Evolutionary conservation across 1,284 basidiomycete species (phyloP), one percentile per base, ranked within the genome.

Genomic region (Trichosporon asahii): DNA sequence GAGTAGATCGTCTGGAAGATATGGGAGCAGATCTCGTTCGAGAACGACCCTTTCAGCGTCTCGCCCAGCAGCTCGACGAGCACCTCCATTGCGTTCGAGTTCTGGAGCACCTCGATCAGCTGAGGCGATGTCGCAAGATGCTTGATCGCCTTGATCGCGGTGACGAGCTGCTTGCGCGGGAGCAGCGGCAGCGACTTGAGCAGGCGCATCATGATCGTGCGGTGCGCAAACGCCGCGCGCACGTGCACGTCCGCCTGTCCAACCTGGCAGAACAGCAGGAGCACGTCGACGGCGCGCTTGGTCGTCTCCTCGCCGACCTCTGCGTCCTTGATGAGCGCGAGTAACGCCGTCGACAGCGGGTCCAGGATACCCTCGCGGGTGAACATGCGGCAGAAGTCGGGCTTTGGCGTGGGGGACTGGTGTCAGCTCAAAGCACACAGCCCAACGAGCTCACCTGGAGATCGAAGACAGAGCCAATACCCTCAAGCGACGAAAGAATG

Each of bases 321-420:
- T 66, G 89, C 90, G 21, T 88, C 88, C 3, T 88, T 88, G 86
- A 95, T 91, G 68, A 98, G 92, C 75, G 93, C 92, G 67, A 96
- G 85, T 49, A 99, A 83, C 0, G 95, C 95, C 0, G 91, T 90
- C 0, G 95, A 94, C 1, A 99, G 85, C 0, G 96, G 96, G 75
- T 98, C 95, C 44, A 98, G 86, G 5, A 98, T 86, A 18, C 95
- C 95, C 83, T 98, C 96, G 27, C 94, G 89, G 35, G 97, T 94
- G 84, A 98, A 95, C 92, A 98, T 97, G 18, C 96, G 89, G 80
- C 95, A 98, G 80, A 98, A 98, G 83, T 98, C 96, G 79, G 96
- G 98, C 78, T 97, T 93, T 8, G 95, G 95, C 8, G 95, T 97
- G 1, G 95, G 93, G 65, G 92, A 94, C 83, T 95, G 68, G 2